Evolutionary conservation across 1,284 basidiomycete species (phyloP), one percentile per base, ranked within the genome.

Genomic region (Apiotrichum mycotoxinovorans): DNA sequence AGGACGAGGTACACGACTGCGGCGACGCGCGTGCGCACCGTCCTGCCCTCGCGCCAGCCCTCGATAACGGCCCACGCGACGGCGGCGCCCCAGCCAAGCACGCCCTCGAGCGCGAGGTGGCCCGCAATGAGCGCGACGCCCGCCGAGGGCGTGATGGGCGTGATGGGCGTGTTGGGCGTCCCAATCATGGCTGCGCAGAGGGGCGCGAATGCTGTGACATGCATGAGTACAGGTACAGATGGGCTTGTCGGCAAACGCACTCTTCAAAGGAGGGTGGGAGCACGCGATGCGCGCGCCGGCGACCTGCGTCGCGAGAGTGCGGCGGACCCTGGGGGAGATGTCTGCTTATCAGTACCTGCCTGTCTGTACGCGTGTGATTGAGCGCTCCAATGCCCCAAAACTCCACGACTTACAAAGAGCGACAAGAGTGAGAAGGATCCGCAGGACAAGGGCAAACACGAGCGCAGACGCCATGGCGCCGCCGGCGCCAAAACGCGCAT

Each of bases 31-130:
- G 60, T 62, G 10, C 60, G 51, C 41, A 58, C 40, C 37, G 60
- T 58, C 2, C 60, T 51, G 10, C 60, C 57, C 38, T 62, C 52
- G 33, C 54, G 57, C 54, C 52, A 56, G 14, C 60, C 60, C 37
- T 58, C 60, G 26, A 53, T 30, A 9, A 51, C 26, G 20, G 57
- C 52, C 60, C 60, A 62, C n/a, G 54, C 52, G 0, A 62, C 22
- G 2, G 48, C 51, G 3, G 57, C 60, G 22, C 48, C 48, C 60
- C 60, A 62, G 26, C 43, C 37, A 7, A 62, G 41, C 23, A 54
- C 37, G 25, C 33, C 38, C 52, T 58, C 60, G 35, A 56, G 45
- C 9, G 37, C 20, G 38, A 60, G 43, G 35, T 54, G 50, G 12
- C 15, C 51, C 38, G 40, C 25, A 22, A 50, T 38, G 25, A 52